Base-by-base conservation (phyloP, 2,329 filamentous ascomycete genomes). In the Mariannaea elegans region DNA sequence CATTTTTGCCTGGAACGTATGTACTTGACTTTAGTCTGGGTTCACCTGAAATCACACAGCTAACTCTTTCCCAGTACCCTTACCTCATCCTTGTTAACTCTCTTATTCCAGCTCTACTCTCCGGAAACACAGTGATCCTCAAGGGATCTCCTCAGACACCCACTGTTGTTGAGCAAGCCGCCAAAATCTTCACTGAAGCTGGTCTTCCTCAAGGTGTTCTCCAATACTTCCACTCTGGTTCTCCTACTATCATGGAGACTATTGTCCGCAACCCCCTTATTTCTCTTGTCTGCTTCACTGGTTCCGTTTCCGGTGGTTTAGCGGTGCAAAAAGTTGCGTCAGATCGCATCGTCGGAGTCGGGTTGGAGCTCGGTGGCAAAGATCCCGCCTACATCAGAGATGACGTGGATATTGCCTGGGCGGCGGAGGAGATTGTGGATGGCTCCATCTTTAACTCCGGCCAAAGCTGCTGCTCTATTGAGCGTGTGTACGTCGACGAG, bases 361-460 rank as follows among this genome's bases (percentile, higher is more conserved):
- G 93, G 2, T 84, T 98, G 34, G 94, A 98, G 78, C 87, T 98
- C 24, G 94, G 94, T 65, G 94, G 94, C 65, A 98, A 98, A 74
- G 94, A 98, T 74, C 92, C 94, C 4, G 94, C 94, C 21, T 98
- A 97, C 72, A 84, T 98, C 54, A 84, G 94, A 61, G 82, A 81
- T 7, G 94, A 98, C 71, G 93, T 97, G 2, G 93, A 98, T 73
- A 78, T 97, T 46, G 87, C 87, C 46, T 97, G 94, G 94, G 94
- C 90, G 1, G 94, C 94, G 0, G 93, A 91, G 67, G 93, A 97
- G 78, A 95, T 98, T 70, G 93, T 98, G 13, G 94, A 98, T 69
- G 94, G 94, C 18, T 90, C 93, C n/a, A 83, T 98, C 57, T 98
- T 98, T 84, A 98, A 98, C 80, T 97, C 94, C 50, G 94, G 94